A percentile compares a stretch with the other conserved stretches of the same genome.
Conservation (phyloP, 1,284 basidiomycete genomes). For the Sporisorium scitamineum region DNA sequence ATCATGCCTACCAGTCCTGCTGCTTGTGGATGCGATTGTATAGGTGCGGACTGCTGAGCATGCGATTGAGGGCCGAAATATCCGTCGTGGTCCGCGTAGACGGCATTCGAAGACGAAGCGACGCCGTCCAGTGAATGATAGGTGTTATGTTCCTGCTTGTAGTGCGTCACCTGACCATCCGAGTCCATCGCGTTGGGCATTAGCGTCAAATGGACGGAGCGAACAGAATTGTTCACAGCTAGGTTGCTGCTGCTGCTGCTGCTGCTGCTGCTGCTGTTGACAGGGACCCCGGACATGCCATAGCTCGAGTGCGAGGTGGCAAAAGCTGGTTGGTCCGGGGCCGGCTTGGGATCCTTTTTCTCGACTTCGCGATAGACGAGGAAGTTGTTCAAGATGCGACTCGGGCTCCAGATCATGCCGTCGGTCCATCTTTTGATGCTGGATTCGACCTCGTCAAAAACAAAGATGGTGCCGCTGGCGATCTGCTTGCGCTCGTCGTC, state of each 20-base stretch:
- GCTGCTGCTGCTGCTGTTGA: conserved; percentile 11
- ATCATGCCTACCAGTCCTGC: conserved; percentile 40
- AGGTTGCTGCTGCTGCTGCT: conserved; percentile 1
- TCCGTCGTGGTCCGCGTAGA: conserved; percentile 29
- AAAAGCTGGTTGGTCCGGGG: conserved; percentile 34
- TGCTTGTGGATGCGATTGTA: conserved; percentile 35
- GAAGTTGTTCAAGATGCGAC: conserved; percentile 91
- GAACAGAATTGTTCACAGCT: conserved; percentile 17
- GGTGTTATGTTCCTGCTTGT: conserved; percentile 20
- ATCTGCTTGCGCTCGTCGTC: conserved; percentile 91
- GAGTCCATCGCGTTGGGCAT: conserved; percentile 32
- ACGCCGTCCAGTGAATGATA: conserved; percentile 22
- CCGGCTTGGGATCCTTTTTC: conserved; percentile 50
- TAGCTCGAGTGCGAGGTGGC: conserved; percentile 25
- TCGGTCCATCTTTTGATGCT: conserved; percentile 99
- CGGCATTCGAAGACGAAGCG: conserved; percentile 19
- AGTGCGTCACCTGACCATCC: conserved; percentile 22
- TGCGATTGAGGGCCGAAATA: conserved; percentile 20
- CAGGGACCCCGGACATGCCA: conserved; percentile 15
- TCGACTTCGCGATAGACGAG: conserved; percentile 72
- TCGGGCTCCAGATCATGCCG: conserved; percentile 91
- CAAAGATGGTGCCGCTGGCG: conserved; percentile 91
- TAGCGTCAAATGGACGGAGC: conserved; percentile 36
- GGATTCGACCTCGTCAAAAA: conserved; percentile 96
- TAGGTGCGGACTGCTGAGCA: conserved; percentile 3